Conservation (phyloP, 1,139 yeast species). For the Pichia sp. region DNA sequence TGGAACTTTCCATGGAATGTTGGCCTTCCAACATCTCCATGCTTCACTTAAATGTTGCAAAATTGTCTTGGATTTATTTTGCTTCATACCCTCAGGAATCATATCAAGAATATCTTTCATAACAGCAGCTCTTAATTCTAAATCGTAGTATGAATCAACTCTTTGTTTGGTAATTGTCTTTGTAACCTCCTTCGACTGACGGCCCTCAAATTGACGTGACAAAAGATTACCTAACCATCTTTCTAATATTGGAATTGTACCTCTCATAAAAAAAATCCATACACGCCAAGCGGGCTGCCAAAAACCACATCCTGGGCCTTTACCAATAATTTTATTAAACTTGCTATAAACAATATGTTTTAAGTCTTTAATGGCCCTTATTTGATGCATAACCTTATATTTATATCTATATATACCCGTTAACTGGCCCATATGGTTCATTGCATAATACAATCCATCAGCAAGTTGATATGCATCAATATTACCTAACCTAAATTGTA, state of each 20-base stretch:
- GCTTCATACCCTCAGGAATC: constrained; percentile 94
- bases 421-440: constrained; percentile 90
- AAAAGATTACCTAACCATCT: constrained; percentile 91
- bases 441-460: constrained; percentile 83
- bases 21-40: constrained; percentile 99
- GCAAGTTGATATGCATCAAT: constrained; percentile 92
- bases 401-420: constrained; percentile 97
- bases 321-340: constrained; percentile 78
- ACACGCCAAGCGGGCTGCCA: constrained; percentile 99
- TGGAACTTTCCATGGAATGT: constrained; percentile 96
- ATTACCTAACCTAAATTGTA: constrained; percentile 82
- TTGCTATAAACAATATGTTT: constrained; percentile 84
- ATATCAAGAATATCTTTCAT: constrained; percentile 93
- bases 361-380: constrained; percentile 89
- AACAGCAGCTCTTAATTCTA: constrained; percentile 89
- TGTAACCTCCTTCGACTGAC: constrained; percentile 86
- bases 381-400: constrained; percentile 97
- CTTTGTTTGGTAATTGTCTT: constrained; percentile 94
- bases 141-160: constrained; percentile 88
- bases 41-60: constrained; percentile 95
- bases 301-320: constrained; percentile 98
- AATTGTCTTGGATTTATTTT: constrained; percentile 79
- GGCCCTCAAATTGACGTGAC: constrained; percentile 93
- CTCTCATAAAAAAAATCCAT: constrained; percentile 89
- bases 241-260: constrained; percentile 87